A percentile compares a stretch with the other conserved stretches of the same genome.
Evolutionary conservation across 2,329 filamentous ascomycete genomes (phyloP).

Genomic region (Iodosphaeria phyllophila): DNA sequence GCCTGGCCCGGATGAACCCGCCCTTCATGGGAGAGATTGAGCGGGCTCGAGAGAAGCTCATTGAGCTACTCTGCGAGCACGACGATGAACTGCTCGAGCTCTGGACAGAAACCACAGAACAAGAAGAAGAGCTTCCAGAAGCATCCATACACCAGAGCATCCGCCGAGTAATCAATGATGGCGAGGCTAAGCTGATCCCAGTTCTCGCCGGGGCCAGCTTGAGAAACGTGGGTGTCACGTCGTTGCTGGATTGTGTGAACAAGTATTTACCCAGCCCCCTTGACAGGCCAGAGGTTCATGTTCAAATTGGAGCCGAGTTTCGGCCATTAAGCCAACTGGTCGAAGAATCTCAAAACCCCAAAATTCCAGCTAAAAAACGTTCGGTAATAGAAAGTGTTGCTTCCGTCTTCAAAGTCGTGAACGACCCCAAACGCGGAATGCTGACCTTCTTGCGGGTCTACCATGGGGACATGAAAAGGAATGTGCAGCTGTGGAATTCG

Average conservation of each 20-base stretch:
- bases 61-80: constrained; percentile 74
- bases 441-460: constrained; percentile 89
- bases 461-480: constrained; percentile 59
- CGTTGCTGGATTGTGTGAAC: constrained; percentile 71
- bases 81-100: constrained; percentile 74
- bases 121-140: constrained; percentile 54
- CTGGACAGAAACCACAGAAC: constrained; percentile 66
- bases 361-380: constrained; percentile 14
- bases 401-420: constrained; percentile 87
- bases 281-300: constrained; percentile 62
- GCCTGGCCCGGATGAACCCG: constrained; percentile 31
- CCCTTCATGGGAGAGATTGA: constrained; percentile 46
- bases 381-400: constrained; percentile 26
- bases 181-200: constrained; percentile 58
- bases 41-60: constrained; percentile 54
- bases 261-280: constrained; percentile 72
- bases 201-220: constrained; percentile 87
- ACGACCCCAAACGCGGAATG: constrained; percentile 69
- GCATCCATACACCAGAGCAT: constrained; percentile 54
- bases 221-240: constrained; percentile 84
- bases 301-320: constrained; percentile 43
- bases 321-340: constrained; percentile 24
- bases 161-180: constrained; percentile 47
- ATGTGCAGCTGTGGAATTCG: constrained; percentile 69
- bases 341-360: constrained; percentile 10